These are phyloP conservation scores for Gryganskiella cystojenkinii DNA, from an alignment of 192 early-diverging fungal genomes.

Conservation along the genomic window DNA sequence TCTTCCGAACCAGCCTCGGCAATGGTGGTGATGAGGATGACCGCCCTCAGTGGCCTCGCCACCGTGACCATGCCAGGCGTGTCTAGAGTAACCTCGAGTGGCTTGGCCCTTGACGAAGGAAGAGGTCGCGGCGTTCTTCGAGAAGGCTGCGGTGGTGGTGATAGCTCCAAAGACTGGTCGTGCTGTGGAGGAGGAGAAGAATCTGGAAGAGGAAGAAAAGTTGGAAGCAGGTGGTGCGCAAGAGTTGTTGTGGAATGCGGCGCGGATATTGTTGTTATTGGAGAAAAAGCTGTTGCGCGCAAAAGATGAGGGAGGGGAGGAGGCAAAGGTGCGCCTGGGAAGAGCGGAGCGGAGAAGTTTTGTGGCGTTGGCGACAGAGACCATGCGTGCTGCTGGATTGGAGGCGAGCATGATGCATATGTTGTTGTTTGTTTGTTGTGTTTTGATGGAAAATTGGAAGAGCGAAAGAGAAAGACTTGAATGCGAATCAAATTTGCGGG, in stretches of 20 bases:
- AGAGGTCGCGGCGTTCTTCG: neutral
- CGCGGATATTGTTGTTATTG: slow-evolving; percentile 5
- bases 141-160: neutral
- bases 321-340: slow-evolving; percentile 16
- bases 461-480: too few relatives aligned
- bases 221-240: neutral
- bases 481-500: too few relatives aligned
- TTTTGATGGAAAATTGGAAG: too few relatives aligned
- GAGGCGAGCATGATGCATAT: slow-evolving; percentile 2
- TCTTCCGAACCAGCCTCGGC: neutral
- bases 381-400: slow-evolving; percentile 8
- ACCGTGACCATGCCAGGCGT: slow-evolving; percentile 11
- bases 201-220: slow-evolving; percentile 5
- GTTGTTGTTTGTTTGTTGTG: too few relatives aligned
- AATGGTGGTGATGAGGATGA: neutral
- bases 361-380: slow-evolving; percentile 29
- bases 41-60: neutral
- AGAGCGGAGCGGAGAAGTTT: slow-evolving; percentile 7
- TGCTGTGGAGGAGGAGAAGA: slow-evolving; percentile 18
- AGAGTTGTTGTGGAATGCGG: neutral
- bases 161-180: too few relatives aligned
- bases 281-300: slow-evolving; percentile 1
- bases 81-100: slow-evolving; percentile 22
- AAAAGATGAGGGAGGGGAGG: neutral
- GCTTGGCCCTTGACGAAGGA: slow-evolving; percentile 20